phyloP scores from a whole-genome alignment of 2,329 filamentous ascomycete genomes.

The Colletotrichum gloeosporioides region DNA sequence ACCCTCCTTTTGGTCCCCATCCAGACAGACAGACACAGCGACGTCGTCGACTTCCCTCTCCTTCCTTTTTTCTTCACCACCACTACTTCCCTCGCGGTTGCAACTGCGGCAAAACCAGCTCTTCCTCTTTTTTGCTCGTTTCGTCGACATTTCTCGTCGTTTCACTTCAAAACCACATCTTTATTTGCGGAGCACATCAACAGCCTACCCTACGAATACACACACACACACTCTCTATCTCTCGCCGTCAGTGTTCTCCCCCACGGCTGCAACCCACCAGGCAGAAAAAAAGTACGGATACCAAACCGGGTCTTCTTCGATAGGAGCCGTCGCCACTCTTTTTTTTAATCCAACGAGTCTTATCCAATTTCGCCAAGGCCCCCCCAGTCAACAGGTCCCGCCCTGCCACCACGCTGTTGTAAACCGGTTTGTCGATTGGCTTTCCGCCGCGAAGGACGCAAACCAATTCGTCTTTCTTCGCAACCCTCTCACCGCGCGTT shows the following conservation, averaged over 20 bases:
- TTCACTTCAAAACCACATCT: neutral
- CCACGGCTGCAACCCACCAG: neutral
- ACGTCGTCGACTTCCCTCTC: neutral
- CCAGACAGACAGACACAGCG: neutral
- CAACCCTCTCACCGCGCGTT: neutral
- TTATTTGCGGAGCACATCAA: neutral
- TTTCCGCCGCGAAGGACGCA: neutral
- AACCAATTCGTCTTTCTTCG: neutral
- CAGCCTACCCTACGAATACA: neutral
- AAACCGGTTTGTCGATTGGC: slow-evolving; percentile 14
- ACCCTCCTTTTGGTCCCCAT: slow-evolving; percentile 8
- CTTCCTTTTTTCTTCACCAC: neutral
- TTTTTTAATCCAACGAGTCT: slow-evolving; percentile 28
- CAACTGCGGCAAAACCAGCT: neutral
- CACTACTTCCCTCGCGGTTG: neutral
- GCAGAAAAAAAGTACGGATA: slow-evolving; percentile 17
- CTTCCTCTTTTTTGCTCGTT: neutral
- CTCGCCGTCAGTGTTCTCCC: neutral
- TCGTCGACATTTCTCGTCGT: neutral
- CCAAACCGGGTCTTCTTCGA: slow-evolving; percentile 35
- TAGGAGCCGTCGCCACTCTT: slow-evolving; percentile 38
- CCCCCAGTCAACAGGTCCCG: slow-evolving; percentile 1
- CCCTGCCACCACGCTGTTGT: neutral
- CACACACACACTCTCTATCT: neutral
- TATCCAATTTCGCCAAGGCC: slow-evolving; percentile 18